Evolutionary conservation across 2,329 filamentous ascomycete species (phyloP).

Genomic region (Aspergillus aculeatus): DNA sequence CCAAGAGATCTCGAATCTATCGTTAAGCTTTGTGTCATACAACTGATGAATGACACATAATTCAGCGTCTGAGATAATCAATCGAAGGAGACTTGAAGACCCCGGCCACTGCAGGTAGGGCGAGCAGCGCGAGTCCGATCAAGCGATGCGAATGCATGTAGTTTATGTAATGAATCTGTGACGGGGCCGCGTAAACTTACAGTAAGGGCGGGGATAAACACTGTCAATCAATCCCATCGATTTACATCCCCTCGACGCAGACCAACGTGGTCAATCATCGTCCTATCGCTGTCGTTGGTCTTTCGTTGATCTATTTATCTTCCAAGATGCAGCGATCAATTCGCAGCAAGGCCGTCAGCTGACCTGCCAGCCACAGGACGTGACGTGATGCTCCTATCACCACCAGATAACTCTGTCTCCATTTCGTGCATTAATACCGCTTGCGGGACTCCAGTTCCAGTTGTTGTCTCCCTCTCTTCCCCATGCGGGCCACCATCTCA

Average conservation of each 20-base stretch:
- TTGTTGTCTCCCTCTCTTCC: background rate
- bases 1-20: background rate
- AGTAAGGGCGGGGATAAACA: background rate
- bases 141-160: background rate
- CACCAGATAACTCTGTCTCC: background rate
- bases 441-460: background rate
- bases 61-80: background rate
- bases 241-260: background rate
- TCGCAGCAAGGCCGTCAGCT: background rate
- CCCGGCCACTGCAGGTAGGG: background rate
- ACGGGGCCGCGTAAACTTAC: background rate
- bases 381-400: background rate
- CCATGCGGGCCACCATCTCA: background rate
- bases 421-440: background rate
- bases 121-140: background rate
- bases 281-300: background rate
- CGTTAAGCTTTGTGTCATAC: background rate
- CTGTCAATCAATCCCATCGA: background rate
- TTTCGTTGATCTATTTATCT: background rate
- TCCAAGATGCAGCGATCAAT: background rate
- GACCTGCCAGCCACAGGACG: background rate
- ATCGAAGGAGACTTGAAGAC: background rate
- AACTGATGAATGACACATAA: too few species aligned
- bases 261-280: background rate
- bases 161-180: background rate